These are phyloP conservation scores for Trichoderma sp. DNA, from an alignment of 2,329 filamentous ascomycete species.

Conservation along the genomic window DNA sequence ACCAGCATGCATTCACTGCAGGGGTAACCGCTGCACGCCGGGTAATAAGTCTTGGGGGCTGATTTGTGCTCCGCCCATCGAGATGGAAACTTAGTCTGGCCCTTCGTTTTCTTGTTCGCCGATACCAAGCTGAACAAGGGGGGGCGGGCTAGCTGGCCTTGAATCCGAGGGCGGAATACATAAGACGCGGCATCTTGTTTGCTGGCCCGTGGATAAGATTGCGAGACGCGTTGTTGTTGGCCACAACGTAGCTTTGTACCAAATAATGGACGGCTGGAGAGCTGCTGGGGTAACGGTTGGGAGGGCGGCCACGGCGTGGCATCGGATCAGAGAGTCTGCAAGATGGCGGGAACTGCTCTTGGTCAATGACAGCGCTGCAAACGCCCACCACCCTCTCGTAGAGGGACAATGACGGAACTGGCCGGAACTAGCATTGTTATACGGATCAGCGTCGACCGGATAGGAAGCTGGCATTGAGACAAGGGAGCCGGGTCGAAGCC, in stretches of 20 bases:
- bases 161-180: not conserved
- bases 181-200: not conserved
- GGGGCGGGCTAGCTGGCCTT: not conserved
- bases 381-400: not conserved
- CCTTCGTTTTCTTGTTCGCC: conserved; percentile 5
- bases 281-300: not conserved
- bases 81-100: conserved; percentile 2
- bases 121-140: not conserved
- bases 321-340: not conserved
- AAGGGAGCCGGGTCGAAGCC: conserved; percentile 1
- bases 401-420: not conserved
- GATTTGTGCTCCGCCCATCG: conserved; percentile 6
- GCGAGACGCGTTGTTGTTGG: not conserved
- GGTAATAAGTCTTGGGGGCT: conserved; percentile 17
- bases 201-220: not conserved
- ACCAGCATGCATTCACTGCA: conserved; percentile 19
- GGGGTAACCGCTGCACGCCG: conserved; percentile 15
- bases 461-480: conserved; percentile 13
- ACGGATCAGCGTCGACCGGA: conserved; percentile 5
- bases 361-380: not conserved
- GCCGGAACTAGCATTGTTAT: conserved; percentile 2
- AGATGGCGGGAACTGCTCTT: not conserved
- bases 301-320: not conserved
- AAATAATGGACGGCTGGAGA: not conserved
- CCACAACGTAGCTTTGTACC: not conserved